phyloP scores from a whole-genome alignment of 768 basidiomycete species.

The Boletus eberwhitei region DNA sequence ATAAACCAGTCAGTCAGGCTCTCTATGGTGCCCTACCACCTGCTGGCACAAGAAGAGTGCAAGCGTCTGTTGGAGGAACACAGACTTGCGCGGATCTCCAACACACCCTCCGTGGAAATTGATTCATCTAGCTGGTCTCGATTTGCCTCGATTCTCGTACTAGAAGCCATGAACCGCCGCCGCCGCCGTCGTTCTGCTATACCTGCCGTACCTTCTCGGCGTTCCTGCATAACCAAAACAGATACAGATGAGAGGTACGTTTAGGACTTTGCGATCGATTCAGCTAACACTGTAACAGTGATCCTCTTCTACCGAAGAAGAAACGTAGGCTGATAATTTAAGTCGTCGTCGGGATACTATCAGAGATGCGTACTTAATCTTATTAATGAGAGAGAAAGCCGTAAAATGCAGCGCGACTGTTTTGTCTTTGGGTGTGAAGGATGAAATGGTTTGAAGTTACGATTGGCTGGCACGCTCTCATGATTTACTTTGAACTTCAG shows the following conservation, averaged over 20 bases:
- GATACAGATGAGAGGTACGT: background rate
- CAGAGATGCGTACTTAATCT: too few species aligned
- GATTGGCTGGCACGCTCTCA: too few species aligned
- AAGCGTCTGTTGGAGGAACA: background rate
- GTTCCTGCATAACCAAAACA: too few species aligned
- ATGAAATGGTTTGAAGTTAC: too few species aligned
- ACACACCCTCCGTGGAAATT: background rate
- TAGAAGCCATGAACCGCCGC: fast-evolving
- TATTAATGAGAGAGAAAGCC: background rate
- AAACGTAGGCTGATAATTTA: background rate
- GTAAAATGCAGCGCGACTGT: too few species aligned
- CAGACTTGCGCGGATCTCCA: background rate
- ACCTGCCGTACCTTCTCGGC: background rate
- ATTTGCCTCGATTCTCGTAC: background rate
- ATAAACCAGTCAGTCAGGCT: background rate
- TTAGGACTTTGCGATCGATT: background rate
- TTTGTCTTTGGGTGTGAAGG: too few species aligned
- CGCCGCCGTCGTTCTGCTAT: too few species aligned
- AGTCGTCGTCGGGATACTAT: background rate
- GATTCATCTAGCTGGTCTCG: background rate
- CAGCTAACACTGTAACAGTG: background rate
- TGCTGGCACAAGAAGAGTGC: background rate
- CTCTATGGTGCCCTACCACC: background rate
- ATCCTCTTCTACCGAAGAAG: too few species aligned
- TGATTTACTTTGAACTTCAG: too few species aligned